Evolutionary conservation across 345 rosid genomes (phyloP).

Genomic region (Bruguiera gymnorhiza): DNA sequence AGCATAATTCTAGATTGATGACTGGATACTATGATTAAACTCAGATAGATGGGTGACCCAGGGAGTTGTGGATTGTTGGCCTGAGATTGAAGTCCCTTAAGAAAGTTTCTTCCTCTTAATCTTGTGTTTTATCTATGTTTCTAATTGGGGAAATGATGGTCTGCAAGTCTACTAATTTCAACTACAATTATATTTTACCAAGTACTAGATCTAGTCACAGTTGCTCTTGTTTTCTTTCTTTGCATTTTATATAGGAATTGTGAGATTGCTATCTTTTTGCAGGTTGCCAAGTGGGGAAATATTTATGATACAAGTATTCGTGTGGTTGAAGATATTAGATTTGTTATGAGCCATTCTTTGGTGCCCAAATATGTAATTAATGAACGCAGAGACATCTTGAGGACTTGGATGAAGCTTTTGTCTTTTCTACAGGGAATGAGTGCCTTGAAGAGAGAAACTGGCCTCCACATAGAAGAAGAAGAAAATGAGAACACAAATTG

Average conservation of each 20-base stretch:
- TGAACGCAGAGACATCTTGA: constrained; percentile 54
- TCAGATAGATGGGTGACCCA: too few species aligned
- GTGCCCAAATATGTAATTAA: constrained; percentile 63
- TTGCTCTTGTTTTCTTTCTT: too few species aligned
- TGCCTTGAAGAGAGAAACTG: constrained; percentile 85
- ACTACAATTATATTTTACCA: too few species aligned
- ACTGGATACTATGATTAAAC: too few species aligned
- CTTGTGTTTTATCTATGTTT: too few species aligned
- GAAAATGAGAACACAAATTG: constrained; percentile 56
- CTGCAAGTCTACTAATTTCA: too few species aligned
- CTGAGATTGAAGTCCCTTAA: too few species aligned
- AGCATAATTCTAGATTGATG: too few species aligned
- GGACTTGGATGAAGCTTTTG: constrained; percentile 79
- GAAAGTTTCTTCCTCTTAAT: too few species aligned
- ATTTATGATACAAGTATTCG: constrained; percentile 60
- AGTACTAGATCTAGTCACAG: too few species aligned
- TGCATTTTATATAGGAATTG: constrained; percentile 6
- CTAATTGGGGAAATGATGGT: too few species aligned
- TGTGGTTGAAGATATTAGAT: constrained; percentile 73
- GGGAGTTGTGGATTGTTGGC: too few species aligned
- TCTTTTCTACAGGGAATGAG: constrained; percentile 80
- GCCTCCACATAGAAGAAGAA: constrained; percentile 67
- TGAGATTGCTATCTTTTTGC: constrained; percentile 28
- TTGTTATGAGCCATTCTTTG: constrained; percentile 72
- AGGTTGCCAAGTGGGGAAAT: constrained; percentile 66